These are phyloP conservation scores for Coemansia guatemalensis DNA, from an alignment of 192 early-diverging fungal genomes.

Conservation along the genomic window DNA sequence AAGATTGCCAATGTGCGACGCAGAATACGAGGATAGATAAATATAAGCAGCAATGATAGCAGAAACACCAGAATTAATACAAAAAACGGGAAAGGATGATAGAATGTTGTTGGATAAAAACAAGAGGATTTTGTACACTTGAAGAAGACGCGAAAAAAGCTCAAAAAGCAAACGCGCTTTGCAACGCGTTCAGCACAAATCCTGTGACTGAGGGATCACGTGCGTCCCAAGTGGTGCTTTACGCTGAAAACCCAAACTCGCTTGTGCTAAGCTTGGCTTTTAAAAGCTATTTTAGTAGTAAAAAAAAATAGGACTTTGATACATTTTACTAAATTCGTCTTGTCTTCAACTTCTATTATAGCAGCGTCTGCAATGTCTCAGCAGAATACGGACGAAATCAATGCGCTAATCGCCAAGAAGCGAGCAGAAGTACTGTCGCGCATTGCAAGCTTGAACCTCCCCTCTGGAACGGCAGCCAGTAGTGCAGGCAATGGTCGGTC, in stretches of 20 bases:
- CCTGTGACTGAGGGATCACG: too few relatives aligned
- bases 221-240: too few relatives aligned
- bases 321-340: neutral
- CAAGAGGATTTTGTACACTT: neutral
- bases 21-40: neutral
- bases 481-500: neutral
- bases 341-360: neutral
- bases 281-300: neutral
- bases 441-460: conserved; percentile 59
- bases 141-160: neutral
- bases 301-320: neutral
- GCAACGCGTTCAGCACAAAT: neutral
- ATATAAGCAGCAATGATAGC: conserved; percentile 1
- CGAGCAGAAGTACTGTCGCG: conserved; percentile 64
- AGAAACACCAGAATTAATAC: conserved; percentile 3
- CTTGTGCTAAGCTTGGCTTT: neutral
- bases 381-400: conserved; percentile 19
- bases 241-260: neutral
- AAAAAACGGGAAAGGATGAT: neutral
- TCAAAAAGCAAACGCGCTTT: neutral
- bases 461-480: conserved; percentile 2
- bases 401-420: conserved; percentile 55
- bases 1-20: neutral
- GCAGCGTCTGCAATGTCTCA: conserved; percentile 3
- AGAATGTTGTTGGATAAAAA: neutral